Conservation (phyloP, 1,284 basidiomycete species). For the Heliocybe sulcata region DNA sequence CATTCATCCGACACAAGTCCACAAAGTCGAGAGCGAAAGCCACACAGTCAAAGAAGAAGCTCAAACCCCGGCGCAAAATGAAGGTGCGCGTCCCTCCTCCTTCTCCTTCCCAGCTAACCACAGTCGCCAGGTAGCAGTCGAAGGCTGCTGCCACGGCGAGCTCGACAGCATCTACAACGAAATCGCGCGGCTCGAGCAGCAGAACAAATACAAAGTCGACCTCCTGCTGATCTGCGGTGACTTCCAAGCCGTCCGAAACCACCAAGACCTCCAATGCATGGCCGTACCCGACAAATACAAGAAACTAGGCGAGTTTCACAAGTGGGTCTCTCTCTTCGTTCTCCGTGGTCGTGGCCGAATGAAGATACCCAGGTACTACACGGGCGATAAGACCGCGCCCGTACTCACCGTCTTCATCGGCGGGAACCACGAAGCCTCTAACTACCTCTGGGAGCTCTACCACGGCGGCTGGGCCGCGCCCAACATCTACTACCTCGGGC, state of each 20-base stretch:
- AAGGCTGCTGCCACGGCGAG: conserved; percentile 94
- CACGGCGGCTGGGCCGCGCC: conserved; percentile 96
- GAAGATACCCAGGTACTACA: conserved; percentile 64
- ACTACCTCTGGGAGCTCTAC: conserved; percentile 92
- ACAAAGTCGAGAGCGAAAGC: neutral
- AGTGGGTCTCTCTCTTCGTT: conserved; percentile 43
- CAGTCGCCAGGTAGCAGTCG: conserved; percentile 66
- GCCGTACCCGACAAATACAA: conserved; percentile 90
- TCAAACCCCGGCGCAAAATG: neutral
- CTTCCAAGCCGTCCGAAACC: conserved; percentile 90
- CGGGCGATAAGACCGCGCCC: conserved; percentile 75
- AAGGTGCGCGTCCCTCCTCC: neutral
- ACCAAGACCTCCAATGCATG: conserved; percentile 83
- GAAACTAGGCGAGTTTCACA: conserved; percentile 77
- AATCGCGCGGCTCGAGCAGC: conserved; percentile 56
- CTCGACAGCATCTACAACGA: conserved; percentile 85
- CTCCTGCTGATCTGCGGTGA: conserved; percentile 91
- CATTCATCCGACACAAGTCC: no score
- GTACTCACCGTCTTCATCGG: conserved; percentile 93
- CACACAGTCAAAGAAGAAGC: neutral
- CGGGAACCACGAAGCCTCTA: conserved; percentile 97
- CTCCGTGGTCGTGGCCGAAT: conserved; percentile 1
- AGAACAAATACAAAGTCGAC: conserved; percentile 67
- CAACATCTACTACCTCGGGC: conserved; percentile 95
- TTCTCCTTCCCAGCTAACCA: neutral